These are phyloP conservation scores for Prunus davidiana DNA, from an alignment of 306 rosid species.

Conservation along the genomic window DNA sequence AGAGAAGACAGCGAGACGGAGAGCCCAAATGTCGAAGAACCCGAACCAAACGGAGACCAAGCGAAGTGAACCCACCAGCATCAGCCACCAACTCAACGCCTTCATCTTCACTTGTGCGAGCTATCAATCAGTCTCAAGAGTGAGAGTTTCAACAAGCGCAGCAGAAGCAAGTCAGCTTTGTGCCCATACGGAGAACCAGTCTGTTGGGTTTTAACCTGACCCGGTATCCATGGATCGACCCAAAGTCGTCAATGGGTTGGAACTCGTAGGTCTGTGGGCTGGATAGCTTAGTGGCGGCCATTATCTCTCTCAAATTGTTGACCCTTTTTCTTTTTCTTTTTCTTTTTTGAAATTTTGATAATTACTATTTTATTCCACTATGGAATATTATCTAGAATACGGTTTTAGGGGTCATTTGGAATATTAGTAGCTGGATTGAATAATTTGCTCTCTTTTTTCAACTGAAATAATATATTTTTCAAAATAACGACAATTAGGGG, in stretches of 20 bases:
- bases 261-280: background rate
- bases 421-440: background rate
- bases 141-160: background rate
- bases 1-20: slow-evolving; percentile 78
- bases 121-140: no score
- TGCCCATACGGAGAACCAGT: background rate
- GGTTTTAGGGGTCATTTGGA: background rate
- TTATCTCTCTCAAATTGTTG: background rate
- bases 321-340: background rate
- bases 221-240: no score
- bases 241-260: background rate
- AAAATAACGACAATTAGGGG: background rate
- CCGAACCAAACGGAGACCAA: slow-evolving; percentile 94
- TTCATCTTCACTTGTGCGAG: slow-evolving; percentile 38
- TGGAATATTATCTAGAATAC: no score
- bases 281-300: no score
- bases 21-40: slow-evolving; percentile 92
- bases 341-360: no score
- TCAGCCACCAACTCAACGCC: slow-evolving; percentile 83
- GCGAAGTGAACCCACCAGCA: slow-evolving; percentile 76
- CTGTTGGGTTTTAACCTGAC: background rate
- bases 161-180: background rate
- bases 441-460: background rate
- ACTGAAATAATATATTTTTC: background rate
- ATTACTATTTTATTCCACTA: background rate